A percentile compares a stretch with the other conserved stretches of the same genome.
Conservation (phyloP, 2,329 filamentous ascomycete species). For the Ilyonectria destructans region DNA sequence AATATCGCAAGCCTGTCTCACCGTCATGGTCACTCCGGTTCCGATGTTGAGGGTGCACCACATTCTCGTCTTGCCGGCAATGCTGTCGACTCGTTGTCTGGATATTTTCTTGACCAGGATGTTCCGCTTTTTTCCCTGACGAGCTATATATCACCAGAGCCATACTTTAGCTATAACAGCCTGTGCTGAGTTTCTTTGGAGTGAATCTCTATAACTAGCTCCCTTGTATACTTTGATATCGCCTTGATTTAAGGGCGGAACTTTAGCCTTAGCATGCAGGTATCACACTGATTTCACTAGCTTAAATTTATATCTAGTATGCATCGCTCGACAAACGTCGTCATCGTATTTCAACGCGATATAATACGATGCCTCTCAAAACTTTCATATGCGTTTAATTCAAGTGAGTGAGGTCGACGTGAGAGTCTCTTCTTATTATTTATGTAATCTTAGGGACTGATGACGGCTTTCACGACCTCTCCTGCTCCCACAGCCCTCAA, state of each 20-base stretch:
- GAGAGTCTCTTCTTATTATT: neutral
- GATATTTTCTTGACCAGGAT: constrained; percentile 12
- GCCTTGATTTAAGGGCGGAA: constrained; percentile 3
- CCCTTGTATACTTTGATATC: neutral
- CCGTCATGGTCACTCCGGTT: neutral
- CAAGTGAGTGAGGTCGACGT: neutral
- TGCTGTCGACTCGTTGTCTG: constrained; percentile 5
- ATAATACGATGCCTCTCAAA: neutral
- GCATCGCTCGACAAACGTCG: neutral
- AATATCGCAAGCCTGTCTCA: constrained; percentile 1
- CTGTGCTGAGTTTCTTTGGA: constrained; percentile 2
- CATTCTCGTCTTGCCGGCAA: neutral
- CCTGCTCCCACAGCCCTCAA: constrained; percentile 8
- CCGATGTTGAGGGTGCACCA: constrained; percentile 5
- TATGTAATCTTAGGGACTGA: constrained; percentile 9
- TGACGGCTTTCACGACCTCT: constrained; percentile 16
- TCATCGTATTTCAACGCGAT: neutral
- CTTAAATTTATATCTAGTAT: neutral
- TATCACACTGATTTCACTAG: constrained; percentile 8
- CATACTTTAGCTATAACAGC: constrained; percentile 5
- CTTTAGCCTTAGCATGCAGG: neutral
- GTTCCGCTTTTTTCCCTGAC: constrained; percentile 10
- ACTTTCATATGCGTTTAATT: neutral
- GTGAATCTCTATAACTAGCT: neutral
- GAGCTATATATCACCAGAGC: constrained; percentile 11